phyloP scores from a whole-genome alignment of 352 stramenopile species.

The Plasmopara viticola region DNA sequence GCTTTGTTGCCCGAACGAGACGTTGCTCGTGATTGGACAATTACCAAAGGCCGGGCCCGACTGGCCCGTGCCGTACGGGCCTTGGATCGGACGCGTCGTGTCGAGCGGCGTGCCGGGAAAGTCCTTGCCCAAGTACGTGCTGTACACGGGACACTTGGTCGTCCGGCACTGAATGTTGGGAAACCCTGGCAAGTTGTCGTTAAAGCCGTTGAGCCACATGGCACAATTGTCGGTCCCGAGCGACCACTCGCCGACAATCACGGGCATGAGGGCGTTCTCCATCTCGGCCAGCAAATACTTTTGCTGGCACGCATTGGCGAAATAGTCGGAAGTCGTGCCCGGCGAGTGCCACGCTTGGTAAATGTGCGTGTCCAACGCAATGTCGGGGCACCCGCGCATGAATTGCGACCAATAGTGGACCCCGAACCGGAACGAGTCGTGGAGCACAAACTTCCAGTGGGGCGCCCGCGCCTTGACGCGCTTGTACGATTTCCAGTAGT shows the following conservation, averaged over 20 bases:
- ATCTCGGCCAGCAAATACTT: slow-evolving; percentile 86
- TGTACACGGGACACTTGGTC: slow-evolving; percentile 68
- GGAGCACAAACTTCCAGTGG: slow-evolving; percentile 94
- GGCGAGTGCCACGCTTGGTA: slow-evolving; percentile 88
- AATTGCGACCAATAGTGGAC: slow-evolving; percentile 64
- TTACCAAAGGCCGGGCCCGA: slow-evolving; percentile 86
- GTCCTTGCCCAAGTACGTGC: slow-evolving; percentile 83
- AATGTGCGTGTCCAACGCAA: slow-evolving; percentile 94
- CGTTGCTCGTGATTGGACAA: slow-evolving; percentile 84
- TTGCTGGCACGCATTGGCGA: slow-evolving; percentile 85
- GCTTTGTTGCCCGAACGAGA: slow-evolving; percentile 72
- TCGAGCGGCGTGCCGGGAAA: slow-evolving; percentile 89
- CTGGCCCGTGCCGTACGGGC: slow-evolving; percentile 67
- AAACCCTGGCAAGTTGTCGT: slow-evolving; percentile 37
- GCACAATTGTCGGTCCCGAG: slow-evolving; percentile 80
- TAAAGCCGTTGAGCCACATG: slow-evolving; percentile 84
- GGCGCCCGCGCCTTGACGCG: slow-evolving; percentile 88
- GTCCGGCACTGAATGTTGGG: slow-evolving; percentile 88
- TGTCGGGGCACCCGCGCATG: slow-evolving; percentile 84
- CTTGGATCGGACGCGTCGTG: slow-evolving; percentile 79
- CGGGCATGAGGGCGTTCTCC: slow-evolving; percentile 89
- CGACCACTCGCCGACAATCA: slow-evolving; percentile 94
- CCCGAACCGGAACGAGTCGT: slow-evolving; percentile 93
- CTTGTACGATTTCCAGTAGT: slow-evolving; percentile 96
- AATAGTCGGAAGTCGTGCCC: slow-evolving; percentile 74